Conservation (phyloP, 108 stramenopile species). For the Schizochytrium sp. region DNA sequence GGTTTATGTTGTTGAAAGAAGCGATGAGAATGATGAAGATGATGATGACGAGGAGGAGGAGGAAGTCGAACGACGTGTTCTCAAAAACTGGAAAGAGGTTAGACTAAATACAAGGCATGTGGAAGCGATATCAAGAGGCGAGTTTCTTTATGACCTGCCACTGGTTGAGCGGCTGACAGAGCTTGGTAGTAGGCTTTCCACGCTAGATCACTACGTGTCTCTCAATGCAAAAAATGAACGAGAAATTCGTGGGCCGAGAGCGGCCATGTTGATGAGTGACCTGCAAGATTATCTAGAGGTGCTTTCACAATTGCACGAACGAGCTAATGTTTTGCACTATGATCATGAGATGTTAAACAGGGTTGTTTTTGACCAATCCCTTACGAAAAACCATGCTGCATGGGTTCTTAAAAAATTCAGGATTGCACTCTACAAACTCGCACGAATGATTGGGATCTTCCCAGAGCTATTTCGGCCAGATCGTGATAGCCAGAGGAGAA, state of each 20-base stretch:
- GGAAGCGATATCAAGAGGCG: background rate
- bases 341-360: background rate
- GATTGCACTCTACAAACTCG: too few relatives aligned
- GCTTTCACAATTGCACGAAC: background rate
- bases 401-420: background rate
- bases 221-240: background rate
- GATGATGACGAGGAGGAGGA: background rate
- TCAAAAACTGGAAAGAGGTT: background rate
- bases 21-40: background rate
- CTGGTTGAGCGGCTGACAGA: background rate
- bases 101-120: background rate
- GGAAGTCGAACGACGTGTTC: background rate
- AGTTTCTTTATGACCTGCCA: background rate
- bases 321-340: background rate
- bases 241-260: background rate
- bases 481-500: background rate
- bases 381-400: background rate
- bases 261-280: conserved; percentile 33
- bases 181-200: conserved; percentile 20
- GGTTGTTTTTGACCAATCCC: background rate
- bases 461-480: too few relatives aligned
- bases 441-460: too few relatives aligned
- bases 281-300: conserved; percentile 55
- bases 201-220: background rate
- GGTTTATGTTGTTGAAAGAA: too few relatives aligned